Evolutionary conservation across 371 early-diverging fungal genomes (phyloP), one percentile per base, ranked within the genome.

Genomic region (Furculomyces boomerangus): DNA sequence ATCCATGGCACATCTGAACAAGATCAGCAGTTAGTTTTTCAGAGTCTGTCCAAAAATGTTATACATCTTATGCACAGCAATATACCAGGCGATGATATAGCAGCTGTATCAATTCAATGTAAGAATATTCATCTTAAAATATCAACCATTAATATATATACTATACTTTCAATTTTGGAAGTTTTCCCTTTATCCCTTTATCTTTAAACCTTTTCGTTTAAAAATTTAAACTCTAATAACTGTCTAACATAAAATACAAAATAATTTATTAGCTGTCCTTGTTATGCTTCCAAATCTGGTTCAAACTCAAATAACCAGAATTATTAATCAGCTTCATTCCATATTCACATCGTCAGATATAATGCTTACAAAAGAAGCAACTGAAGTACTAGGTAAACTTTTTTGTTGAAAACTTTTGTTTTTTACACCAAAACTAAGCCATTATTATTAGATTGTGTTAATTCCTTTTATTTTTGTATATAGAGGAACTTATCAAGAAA

Each of bases 211-310:
- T 45, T 8, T 45, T 45, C n/a, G 10, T 20, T 45, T 45, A 24
- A 7, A 20, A 7, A 8, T 13, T 22, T 22, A 8, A n/a, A 45
- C 10, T 45, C 5, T 10, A 14, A 8, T 45, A 8, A 8, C 10
- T 45, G 5, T 22, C 5, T 24, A 7, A 14, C 20, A 22, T 24
- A n/a, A 51, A 20, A 8, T 22, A 51, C 10, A 8, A 35, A 3
- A 26, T 54, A 37, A n/a, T 40, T 37, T 37, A 8, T 32, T 54
- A 54, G 55, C 58, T 20, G 55, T 58, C 16, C 50, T 68, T 25
- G 58, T 52, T 24, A 60, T 57, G 20, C 44, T 67, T 0, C 63
- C 60, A 16, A 54, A 50, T 30, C 61, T 63, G n/a, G 67, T 64
- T 10, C 60, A 58, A 29, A 63, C 30, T 44, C 66, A 60, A 41